phyloP scores from a whole-genome alignment of 108 stramenopile genomes.

The Poteriospumella lacustris region DNA sequence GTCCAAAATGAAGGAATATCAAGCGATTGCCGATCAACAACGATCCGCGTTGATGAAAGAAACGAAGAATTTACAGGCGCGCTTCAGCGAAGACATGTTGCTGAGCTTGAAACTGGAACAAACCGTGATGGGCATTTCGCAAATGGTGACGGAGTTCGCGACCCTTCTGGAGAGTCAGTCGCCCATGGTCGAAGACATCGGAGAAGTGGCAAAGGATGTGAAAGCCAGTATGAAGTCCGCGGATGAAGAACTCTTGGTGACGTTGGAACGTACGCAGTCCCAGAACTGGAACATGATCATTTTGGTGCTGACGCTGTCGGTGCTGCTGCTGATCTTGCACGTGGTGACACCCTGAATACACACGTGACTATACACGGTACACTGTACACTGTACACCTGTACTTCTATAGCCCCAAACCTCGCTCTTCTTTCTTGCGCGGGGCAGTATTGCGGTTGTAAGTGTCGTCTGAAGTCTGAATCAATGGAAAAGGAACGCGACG shows the following conservation, averaged over 20 bases:
- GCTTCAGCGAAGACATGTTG: slow-evolving; percentile 11
- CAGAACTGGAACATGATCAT: background rate
- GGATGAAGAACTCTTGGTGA: background rate
- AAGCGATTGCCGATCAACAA: background rate
- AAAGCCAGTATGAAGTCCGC: background rate
- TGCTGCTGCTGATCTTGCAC: background rate
- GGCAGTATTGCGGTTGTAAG: too few species aligned
- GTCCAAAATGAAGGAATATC: slow-evolving; percentile 14
- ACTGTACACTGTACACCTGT: too few species aligned
- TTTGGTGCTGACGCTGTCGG: background rate
- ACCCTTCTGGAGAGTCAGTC: background rate
- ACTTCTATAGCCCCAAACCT: too few species aligned
- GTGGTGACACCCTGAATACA: background rate
- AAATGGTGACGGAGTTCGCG: background rate
- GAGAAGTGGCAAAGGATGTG: background rate
- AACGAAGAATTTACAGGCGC: background rate
- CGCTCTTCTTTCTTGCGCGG: too few species aligned
- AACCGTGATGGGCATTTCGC: background rate
- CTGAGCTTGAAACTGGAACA: background rate
- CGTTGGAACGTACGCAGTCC: background rate
- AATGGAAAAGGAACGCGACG: too few species aligned
- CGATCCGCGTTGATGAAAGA: background rate
- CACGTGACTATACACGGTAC: too few species aligned
- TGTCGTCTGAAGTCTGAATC: too few species aligned
- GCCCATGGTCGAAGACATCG: background rate